These are phyloP conservation scores for apple (Malus domestica) DNA, from an alignment of 306 rosid genomes.

Conservation along the genomic window DNA sequence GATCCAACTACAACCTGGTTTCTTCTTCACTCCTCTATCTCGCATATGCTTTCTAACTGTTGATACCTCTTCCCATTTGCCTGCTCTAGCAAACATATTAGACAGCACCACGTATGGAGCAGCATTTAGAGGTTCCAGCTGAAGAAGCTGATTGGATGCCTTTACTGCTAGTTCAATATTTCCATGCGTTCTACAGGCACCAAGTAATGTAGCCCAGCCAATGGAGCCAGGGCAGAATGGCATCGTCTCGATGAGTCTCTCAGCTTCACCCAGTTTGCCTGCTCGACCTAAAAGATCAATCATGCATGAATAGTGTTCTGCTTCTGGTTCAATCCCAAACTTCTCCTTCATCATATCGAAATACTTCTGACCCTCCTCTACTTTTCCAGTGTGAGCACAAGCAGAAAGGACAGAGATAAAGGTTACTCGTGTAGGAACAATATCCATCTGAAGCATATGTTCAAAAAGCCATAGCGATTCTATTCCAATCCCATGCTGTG, in stretches of 20 bases:
- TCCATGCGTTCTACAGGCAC: constrained; percentile 79
- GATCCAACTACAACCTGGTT: constrained; percentile 86
- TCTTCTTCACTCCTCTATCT: constrained; percentile 69
- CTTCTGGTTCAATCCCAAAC: constrained; percentile 63
- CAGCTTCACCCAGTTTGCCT: constrained; percentile 59
- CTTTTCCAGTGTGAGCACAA: constrained; percentile 75
- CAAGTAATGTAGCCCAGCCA: constrained; percentile 76
- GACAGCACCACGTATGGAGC: constrained; percentile 63
- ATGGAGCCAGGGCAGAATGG: constrained; percentile 59
- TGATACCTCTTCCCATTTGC: constrained; percentile 68
- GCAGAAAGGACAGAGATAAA: constrained; percentile 68
- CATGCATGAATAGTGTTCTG: constrained; percentile 75
- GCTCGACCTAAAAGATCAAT: constrained; percentile 79
- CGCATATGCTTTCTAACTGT: constrained; percentile 52
- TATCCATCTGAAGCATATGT: constrained; percentile 47
- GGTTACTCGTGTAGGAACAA: constrained; percentile 56
- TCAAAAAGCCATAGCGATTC: constrained; percentile 58
- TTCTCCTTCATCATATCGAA: constrained; percentile 68
- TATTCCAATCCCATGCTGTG: constrained; percentile 62
- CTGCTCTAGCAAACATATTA: constrained; percentile 55
- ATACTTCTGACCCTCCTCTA: constrained; percentile 59
- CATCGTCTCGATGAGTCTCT: constrained; percentile 65
- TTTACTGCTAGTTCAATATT: constrained; percentile 69
- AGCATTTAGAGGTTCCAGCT: constrained; percentile 59
- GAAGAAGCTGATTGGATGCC: constrained; percentile 55